Percentiles rank a stretch among this genome's conserved stretches.
phyloP scores from a whole-genome alignment of 2,329 filamentous ascomycete genomes.

The Periconia macrospinosa region DNA sequence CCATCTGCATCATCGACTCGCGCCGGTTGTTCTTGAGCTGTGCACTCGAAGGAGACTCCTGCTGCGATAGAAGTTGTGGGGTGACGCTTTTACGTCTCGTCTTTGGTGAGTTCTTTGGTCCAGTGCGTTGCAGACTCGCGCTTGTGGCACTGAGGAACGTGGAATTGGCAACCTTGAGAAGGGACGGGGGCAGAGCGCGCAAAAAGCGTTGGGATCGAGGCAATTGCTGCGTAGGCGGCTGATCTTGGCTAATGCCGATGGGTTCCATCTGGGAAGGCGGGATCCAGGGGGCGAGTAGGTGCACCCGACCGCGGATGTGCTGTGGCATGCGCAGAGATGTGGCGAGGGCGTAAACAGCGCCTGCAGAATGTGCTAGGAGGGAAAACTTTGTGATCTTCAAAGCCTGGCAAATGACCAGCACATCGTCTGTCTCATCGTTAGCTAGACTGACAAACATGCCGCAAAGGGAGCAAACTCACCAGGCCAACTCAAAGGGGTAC shows the following conservation, averaged over 20 bases:
- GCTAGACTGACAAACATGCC: conserved; percentile 42
- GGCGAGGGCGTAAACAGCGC: conserved; percentile 95
- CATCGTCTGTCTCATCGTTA: conserved; percentile 62
- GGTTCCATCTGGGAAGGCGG: conserved; percentile 67
- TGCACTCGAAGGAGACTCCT: conserved; percentile 7
- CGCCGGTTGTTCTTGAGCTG: conserved; percentile 41
- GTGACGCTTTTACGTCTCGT: conserved; percentile 33
- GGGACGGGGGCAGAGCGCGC: conserved; percentile 82
- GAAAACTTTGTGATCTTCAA: conserved; percentile 96
- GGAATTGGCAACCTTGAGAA: conserved; percentile 92
- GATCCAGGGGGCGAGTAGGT: conserved; percentile 95
- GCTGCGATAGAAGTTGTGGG: conserved; percentile 12
- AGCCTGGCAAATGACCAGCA: conserved; percentile 88
- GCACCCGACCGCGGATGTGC: conserved; percentile 90
- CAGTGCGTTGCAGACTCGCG: conserved; percentile 65
- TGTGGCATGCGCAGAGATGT: conserved; percentile 95
- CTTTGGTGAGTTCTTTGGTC: conserved; percentile 56
- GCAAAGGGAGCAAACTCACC: conserved; percentile 57
- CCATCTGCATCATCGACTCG: conserved; percentile 54
- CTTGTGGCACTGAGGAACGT: conserved; percentile 93
- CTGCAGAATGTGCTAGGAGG: conserved; percentile 91
- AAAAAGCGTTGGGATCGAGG: conserved; percentile 91
- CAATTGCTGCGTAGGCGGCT: conserved; percentile 80
- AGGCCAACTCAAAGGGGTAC: conserved; percentile 90
- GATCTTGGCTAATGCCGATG: conserved; percentile 66